A percentile compares a stretch with the other conserved stretches of the same genome.
These are phyloP conservation scores for Lathyrus tuberosus DNA, from an alignment of 306 rosid genomes.

Conservation along the genomic window DNA sequence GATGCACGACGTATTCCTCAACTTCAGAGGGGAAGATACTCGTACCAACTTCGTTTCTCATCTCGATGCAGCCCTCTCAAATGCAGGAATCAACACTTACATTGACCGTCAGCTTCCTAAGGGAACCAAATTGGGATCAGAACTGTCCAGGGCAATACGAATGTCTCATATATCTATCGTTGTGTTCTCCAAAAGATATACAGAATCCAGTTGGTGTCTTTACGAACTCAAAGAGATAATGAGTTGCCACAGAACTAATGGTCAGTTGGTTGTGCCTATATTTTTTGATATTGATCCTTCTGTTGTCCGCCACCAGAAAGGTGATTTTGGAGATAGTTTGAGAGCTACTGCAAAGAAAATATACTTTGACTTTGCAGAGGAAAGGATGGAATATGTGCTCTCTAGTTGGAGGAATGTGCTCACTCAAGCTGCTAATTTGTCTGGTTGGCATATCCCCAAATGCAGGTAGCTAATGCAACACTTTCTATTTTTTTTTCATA, in stretches of 20 bases:
- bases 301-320: not conserved
- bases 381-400: not conserved
- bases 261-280: conserved; percentile 4
- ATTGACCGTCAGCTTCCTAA: not conserved
- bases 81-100: not conserved
- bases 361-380: too few species aligned
- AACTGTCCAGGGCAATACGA: not conserved
- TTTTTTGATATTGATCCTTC: conserved; percentile 5
- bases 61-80: not conserved
- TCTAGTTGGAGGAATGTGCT: not conserved
- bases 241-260: not conserved
- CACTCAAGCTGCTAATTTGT: not conserved
- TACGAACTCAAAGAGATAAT: conserved; percentile 13
- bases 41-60: not conserved
- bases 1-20: too few species aligned
- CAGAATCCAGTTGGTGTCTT: conserved; percentile 35
- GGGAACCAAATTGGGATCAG: not conserved
- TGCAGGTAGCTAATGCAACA: not conserved
- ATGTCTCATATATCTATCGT: not conserved
- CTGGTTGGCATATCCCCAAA: not conserved
- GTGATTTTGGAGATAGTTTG: not conserved
- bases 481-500: too few species aligned
- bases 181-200: not conserved
- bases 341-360: not conserved
- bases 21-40: too few species aligned